phyloP scores from a whole-genome alignment of 345 rosid species.

The Reutealis trisperma region DNA sequence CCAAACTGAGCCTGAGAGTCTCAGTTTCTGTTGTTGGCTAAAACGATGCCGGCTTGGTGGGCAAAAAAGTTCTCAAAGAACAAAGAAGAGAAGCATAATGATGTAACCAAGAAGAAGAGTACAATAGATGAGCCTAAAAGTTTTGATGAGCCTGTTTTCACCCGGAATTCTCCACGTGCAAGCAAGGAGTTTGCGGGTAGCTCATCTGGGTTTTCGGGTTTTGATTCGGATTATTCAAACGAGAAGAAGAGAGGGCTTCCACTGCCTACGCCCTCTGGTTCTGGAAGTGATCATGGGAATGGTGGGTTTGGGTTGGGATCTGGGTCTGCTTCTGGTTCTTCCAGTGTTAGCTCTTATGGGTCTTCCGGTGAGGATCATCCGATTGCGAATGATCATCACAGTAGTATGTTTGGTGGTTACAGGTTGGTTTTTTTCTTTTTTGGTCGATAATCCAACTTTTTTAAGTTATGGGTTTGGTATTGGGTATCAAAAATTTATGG shows the following conservation, averaged over 20 bases:
- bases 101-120: not conserved
- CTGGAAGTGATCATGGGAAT: conserved; percentile 27
- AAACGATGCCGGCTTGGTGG: conserved; percentile 86
- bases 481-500: not conserved
- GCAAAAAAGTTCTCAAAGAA: conserved; percentile 53
- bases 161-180: conserved; percentile 50
- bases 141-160: conserved; percentile 35
- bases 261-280: conserved; percentile 63
- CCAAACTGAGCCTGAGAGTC: not conserved
- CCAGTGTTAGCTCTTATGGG: conserved; percentile 84
- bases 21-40: not conserved
- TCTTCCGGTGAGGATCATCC: conserved; percentile 69
- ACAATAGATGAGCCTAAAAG: not conserved
- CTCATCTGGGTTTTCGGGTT: conserved; percentile 62
- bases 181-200: conserved; percentile 51
- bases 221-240: conserved; percentile 65
- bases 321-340: conserved; percentile 61
- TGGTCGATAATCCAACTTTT: not conserved
- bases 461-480: not conserved
- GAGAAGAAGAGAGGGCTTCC: conserved; percentile 70
- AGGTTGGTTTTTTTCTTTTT: conserved; percentile 44
- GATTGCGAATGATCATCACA: conserved; percentile 36
- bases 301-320: conserved; percentile 47
- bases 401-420: conserved; percentile 27
- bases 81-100: conserved; percentile 41